These are phyloP conservation scores for Cytospora schulzeri DNA, from an alignment of 2,329 filamentous ascomycete species.

Conservation along the genomic window DNA sequence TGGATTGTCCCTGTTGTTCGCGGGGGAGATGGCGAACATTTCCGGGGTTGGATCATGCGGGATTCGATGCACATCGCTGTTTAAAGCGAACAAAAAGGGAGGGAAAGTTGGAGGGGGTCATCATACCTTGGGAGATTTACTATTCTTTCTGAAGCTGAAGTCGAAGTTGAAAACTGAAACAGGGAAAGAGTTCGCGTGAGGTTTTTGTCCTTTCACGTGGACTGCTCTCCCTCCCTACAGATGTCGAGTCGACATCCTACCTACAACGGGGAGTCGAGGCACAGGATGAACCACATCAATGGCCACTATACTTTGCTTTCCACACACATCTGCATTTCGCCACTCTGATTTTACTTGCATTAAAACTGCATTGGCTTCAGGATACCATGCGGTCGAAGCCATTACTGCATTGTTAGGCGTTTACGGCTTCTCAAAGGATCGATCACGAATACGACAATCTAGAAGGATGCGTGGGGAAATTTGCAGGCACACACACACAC, in stretches of 20 bases:
- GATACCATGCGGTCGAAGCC: conserved; percentile 24
- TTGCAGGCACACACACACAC: not conserved
- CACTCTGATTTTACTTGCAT: conserved; percentile 5
- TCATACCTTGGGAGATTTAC: not conserved
- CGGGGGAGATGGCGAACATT: not conserved
- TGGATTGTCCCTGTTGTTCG: conserved; percentile 15
- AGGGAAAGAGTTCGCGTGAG: not conserved
- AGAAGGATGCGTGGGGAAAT: conserved; percentile 4
- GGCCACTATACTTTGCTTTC: not conserved
- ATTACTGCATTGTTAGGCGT: conserved; percentile 24
- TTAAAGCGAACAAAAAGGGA: not conserved
- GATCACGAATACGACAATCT: conserved; percentile 10
- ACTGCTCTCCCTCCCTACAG: not conserved
- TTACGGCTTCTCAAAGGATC: conserved; percentile 8
- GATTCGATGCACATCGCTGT: not conserved
- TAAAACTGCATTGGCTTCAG: conserved; percentile 17
- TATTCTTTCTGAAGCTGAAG: not conserved
- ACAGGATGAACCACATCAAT: not conserved
- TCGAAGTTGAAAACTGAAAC: not conserved
- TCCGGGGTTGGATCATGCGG: not conserved
- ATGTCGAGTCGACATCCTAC: not conserved
- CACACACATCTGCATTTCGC: conserved; percentile 6
- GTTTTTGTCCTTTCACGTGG: not conserved
- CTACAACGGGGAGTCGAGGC: not conserved
- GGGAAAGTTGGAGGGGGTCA: not conserved